phyloP scores from a whole-genome alignment of 495 filamentous ascomycete species.

The Patellaria atrata region DNA sequence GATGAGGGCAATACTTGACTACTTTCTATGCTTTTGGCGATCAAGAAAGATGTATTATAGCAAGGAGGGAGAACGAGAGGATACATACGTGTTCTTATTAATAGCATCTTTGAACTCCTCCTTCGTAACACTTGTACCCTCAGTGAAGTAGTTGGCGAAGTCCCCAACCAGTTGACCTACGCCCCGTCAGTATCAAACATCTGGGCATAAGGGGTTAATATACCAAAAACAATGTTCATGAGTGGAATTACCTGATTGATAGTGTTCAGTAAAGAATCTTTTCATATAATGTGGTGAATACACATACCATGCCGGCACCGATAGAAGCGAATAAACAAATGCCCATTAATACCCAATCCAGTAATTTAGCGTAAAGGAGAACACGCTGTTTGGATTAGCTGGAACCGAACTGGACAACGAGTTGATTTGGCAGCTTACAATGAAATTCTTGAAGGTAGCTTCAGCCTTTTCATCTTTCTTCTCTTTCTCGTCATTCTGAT shows the following conservation, averaged over 20 bases:
- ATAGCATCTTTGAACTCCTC: conserved; percentile 12
- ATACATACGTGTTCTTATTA: conserved; percentile 17
- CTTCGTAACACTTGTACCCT: conserved; percentile 12
- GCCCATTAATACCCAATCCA: conserved; percentile 15
- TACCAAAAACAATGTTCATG: conserved; percentile 20
- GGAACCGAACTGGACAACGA: background rate
- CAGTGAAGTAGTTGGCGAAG: conserved; percentile 18
- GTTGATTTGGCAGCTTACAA: conserved; percentile 7
- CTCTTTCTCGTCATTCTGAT: background rate
- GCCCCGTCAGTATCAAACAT: too few species aligned
- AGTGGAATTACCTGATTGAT: conserved; percentile 14
- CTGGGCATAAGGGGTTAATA: too few species aligned
- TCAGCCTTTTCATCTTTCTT: conserved; percentile 13
- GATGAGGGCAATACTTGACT: too few species aligned
- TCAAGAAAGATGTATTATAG: background rate
- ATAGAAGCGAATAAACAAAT: conserved; percentile 13
- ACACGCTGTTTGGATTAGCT: conserved; percentile 9
- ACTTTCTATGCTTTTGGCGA: too few species aligned
- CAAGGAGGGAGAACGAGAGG: background rate
- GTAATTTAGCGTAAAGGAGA: conserved; percentile 12
- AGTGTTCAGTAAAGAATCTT: background rate
- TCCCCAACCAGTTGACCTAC: conserved; percentile 14
- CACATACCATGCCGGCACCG: conserved; percentile 20
- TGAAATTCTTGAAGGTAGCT: conserved; percentile 14
- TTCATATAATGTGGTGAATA: conserved; percentile 1